These are phyloP conservation scores for Ophiosphaerella korrae DNA, from an alignment of 2,329 filamentous ascomycete species.

Conservation along the genomic window DNA sequence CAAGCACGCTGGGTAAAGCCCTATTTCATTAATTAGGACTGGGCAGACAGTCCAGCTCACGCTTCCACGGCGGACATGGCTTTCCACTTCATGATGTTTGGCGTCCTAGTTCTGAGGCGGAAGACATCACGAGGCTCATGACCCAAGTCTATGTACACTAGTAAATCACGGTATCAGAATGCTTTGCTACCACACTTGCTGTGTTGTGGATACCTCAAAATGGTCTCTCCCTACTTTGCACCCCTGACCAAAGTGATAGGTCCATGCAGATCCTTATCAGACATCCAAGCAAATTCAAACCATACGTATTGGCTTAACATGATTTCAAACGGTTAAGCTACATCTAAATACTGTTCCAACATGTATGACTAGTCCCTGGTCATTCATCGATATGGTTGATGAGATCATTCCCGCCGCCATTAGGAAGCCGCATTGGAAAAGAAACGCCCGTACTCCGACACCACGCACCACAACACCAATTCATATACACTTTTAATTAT, in stretches of 20 bases:
- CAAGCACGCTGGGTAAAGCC: slow-evolving; percentile 30
- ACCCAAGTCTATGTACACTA: slow-evolving; percentile 43
- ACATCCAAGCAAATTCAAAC: no score
- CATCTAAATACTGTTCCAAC: no score
- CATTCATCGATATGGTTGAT: no score
- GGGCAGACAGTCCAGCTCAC: slow-evolving; percentile 23
- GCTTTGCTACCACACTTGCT: slow-evolving; percentile 18
- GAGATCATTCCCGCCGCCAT: no score
- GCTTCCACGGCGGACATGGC: slow-evolving; percentile 23
- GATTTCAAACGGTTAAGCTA: no score
- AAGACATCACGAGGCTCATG: slow-evolving; percentile 46
- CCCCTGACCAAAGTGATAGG: background rate
- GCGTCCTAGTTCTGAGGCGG: slow-evolving; percentile 33
- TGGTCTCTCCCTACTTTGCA: background rate
- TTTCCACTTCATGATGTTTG: slow-evolving; percentile 39
- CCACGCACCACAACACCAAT: no score
- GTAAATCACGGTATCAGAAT: slow-evolving; percentile 43
- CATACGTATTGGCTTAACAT: no score
- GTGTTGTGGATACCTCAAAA: slow-evolving; percentile 1
- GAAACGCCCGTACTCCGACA: no score
- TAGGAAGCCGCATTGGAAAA: no score
- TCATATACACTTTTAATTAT: no score
- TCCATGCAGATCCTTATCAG: no score
- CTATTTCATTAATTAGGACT: slow-evolving; percentile 25
- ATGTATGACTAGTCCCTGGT: no score